Evolutionary conservation across 1,139 yeast genomes (phyloP), one percentile per base, ranked within the genome.

Genomic region (Martiniozyma asiatica): DNA sequence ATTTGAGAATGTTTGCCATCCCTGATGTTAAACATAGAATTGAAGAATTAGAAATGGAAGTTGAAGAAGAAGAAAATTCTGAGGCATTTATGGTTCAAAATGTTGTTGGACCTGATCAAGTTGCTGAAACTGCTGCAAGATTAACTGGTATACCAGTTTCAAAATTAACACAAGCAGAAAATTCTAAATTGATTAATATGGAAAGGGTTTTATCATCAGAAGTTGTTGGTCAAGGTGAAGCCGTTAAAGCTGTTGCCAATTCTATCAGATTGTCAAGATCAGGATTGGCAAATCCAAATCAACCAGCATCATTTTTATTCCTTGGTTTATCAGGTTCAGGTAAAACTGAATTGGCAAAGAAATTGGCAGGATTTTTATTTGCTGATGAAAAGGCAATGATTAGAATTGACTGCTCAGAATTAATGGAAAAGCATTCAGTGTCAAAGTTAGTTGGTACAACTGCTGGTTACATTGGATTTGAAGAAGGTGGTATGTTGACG

Each of bases 71-170:
- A 38, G 65, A 69, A 28, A 42, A 44, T 34, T 69, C 74, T 6
- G 73, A 73, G 25, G 75, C 75, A 34, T 61, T 76, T 13, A 61
- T 89, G 66, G 69, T 84, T 38, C 79, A 73, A 47, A 93, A 89
- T 52, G 89, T 84, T 33, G 99, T 89, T 35, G 89, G 89, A 35
- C 63, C 92, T 14, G 97, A 89, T 37, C 87, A 85, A 44, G 92
- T 89, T 45, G 82, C 96, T 19, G 97, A 89, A 56, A 89, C 97
- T 19, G 96, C 96, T 18, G 97, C 98, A 3, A 72, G 94, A 52
- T 67, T 92, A 45, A 89, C 98, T 9, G 98, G 98, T 52, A 87
- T 89, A 39, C 98, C 98, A n/a, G 97, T 89, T n/a, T 72, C 80
- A 42, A 89, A 89, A 58, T 68, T 89, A 48, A 80, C 94, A 4